These are phyloP conservation scores for Lactarius psammicola DNA, from an alignment of 768 basidiomycete species.

Conservation along the genomic window DNA sequence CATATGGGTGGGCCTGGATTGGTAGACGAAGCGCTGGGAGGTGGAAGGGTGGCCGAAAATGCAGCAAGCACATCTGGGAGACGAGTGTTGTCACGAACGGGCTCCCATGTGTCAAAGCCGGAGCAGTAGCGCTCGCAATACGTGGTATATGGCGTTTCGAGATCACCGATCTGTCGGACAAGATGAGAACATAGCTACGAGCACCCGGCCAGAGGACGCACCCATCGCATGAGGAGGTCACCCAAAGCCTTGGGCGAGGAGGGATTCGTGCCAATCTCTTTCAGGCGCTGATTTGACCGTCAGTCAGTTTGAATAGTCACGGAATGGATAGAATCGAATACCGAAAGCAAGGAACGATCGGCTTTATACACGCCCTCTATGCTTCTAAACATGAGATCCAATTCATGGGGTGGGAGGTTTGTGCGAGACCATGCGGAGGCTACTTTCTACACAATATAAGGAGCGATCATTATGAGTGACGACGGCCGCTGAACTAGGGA, in stretches of 20 bases:
- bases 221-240: slow-evolving; percentile 97
- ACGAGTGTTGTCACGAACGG: slow-evolving; percentile 72
- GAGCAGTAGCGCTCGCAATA: slow-evolving; percentile 70
- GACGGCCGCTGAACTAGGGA: slow-evolving; percentile 9
- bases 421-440: slow-evolving; percentile 97
- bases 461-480: slow-evolving; percentile 4
- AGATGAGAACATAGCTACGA: slow-evolving; percentile 24
- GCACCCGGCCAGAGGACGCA: slow-evolving; percentile 40
- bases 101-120: slow-evolving; percentile 84
- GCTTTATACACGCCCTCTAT: slow-evolving; percentile 92
- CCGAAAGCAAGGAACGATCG: slow-evolving; percentile 75
- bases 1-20: slow-evolving; percentile 49
- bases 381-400: slow-evolving; percentile 93
- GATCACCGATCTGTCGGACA: slow-evolving; percentile 75
- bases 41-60: slow-evolving; percentile 67
- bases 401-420: slow-evolving; percentile 88
- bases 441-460: slow-evolving; percentile 80
- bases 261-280: slow-evolving; percentile 90
- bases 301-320: slow-evolving; percentile 20
- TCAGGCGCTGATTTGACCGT: slow-evolving; percentile 65
- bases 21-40: slow-evolving; percentile 43
- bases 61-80: slow-evolving; percentile 63
- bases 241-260: slow-evolving; percentile 92
- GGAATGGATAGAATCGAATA: slow-evolving; percentile 34
- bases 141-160: slow-evolving; percentile 80